Evolutionary conservation across 768 basidiomycete genomes (phyloP), one percentile per base, ranked within the genome.

Genomic region (Panaeolus cyanescens): DNA sequence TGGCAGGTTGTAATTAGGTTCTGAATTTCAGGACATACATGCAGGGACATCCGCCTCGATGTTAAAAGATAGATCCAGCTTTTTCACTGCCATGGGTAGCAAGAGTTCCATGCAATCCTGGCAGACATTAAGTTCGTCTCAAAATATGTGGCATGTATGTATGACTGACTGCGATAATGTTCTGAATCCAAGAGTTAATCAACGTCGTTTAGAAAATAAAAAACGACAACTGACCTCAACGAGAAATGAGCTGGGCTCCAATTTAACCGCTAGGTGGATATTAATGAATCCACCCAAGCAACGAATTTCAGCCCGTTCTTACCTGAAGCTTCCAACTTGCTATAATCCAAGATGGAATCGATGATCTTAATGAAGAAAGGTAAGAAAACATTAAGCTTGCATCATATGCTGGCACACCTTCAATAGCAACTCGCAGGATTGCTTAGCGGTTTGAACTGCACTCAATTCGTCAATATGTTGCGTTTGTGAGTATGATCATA

Each of bases 61-160:
- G 65, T 89, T 85, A 74, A 86, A 90, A 3, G 89, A 89, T 5
- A 91, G 75, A 67, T 90, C 89, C 0, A 91, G 76, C 68, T 90
- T 90, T 71, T 85, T 87, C 3, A 88, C 85, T 7, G 89, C 89
- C 86, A 89, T 87, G 0, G 89, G 88, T 1, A 90, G 77, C 0
- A 92, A 74, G 19, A 92, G 77, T 68, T 91, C 90, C 86, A 90
- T 86, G 70, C 89, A 90, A 70, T 92, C 90, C 88, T 88, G 56
- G 31, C 45, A 31, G 45, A 10, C 9, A 60, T 19, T 64, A 61
- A 67, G 45, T 62, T 45, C 22, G 15, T 6, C 45, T 34, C 28
- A 54, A 36, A 39, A 20, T 25, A 17, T 22, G 34, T 6, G n/a
- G 25, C 32, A 10, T 32, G 39, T 40, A 40, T 17, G 25, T 34